Base-by-base conservation (phyloP, 345 rosid species). In the Populus euphratica region DNA sequence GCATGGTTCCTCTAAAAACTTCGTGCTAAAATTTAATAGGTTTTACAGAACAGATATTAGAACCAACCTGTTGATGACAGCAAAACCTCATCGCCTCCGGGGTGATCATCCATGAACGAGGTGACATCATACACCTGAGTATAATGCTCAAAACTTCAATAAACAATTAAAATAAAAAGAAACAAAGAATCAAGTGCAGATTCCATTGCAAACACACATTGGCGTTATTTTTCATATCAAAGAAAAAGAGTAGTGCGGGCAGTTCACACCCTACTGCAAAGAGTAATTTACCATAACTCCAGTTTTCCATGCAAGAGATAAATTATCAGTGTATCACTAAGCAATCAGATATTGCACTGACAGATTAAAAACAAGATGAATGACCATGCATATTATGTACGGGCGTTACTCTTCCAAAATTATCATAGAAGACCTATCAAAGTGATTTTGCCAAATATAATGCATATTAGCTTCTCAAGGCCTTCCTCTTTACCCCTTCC, bases 21-120 rank as follows among this genome's bases (percentile, higher is more conserved):
- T 56, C 62, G 5, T 8, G 27, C 27, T n/a, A n/a, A 56, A 66
- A 67, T 35, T 36, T 18, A 29, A 2, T 47, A 38, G 41, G 41
- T 31, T 67, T 20, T 4, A 59, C 23, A 38, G 14, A 35, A 69
- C 52, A 18, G 52, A 23, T 10, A 44, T 66, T 21, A 69, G 11
- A 36, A 59, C 65, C 72, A 16, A 93, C 99, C 92, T n/a, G 98
- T 96, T 69, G 97, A 88, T 4, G 99, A 91, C 79, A 96, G 80
- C 87, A 96, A 84, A 63, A 93, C 98, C 79, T 96, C 99, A 80
- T 92, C 98, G 9, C 99, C 99, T 77, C 99, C 99, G 8, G 99
- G 99, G 81, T 96, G 99, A 87, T 93, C 99, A 52, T 96, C 98
- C 99, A 96, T 91, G 86, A 96, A 96, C 3, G 95, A 81, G 36